These are phyloP conservation scores for Bauhinia variegata DNA, from an alignment of 306 rosid species.

Conservation along the genomic window DNA sequence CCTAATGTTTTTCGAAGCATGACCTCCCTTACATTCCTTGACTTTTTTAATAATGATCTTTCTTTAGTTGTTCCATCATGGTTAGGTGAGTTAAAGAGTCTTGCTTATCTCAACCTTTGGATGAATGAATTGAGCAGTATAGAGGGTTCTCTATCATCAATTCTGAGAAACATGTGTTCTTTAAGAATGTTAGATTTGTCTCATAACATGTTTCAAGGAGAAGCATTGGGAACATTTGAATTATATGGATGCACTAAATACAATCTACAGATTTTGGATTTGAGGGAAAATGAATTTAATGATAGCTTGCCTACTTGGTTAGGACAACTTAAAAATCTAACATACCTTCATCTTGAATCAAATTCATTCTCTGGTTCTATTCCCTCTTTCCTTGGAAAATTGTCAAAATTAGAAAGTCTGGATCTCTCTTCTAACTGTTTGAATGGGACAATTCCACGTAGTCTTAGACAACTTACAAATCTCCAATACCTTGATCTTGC, in stretches of 20 bases:
- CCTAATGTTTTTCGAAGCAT: not conserved
- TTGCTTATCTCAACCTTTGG: not conserved
- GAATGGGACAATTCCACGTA: not conserved
- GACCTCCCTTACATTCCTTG: slow-evolving; percentile 8
- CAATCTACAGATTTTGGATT: not conserved
- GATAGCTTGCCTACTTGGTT: not conserved
- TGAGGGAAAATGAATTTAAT: not conserved
- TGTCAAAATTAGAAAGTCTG: slow-evolving; percentile 1
- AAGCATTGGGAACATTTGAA: not conserved
- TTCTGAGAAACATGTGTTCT: not conserved
- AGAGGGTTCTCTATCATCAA: not conserved
- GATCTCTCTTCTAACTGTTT: not conserved
- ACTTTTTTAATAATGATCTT: not conserved
- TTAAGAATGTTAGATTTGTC: not conserved
- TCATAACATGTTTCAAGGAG: not conserved
- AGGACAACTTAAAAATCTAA: not conserved
- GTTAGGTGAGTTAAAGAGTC: not conserved
- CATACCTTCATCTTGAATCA: not conserved
- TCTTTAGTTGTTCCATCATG: slow-evolving; percentile 5
- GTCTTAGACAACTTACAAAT: not conserved
- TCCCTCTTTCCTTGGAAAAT: not conserved
- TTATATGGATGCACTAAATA: not conserved
- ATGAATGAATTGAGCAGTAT: not conserved
- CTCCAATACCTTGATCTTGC: not conserved
- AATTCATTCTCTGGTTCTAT: not conserved